Base-by-base conservation (phyloP, 1,284 basidiomycete species). In the Neonothopanus nambi region DNA sequence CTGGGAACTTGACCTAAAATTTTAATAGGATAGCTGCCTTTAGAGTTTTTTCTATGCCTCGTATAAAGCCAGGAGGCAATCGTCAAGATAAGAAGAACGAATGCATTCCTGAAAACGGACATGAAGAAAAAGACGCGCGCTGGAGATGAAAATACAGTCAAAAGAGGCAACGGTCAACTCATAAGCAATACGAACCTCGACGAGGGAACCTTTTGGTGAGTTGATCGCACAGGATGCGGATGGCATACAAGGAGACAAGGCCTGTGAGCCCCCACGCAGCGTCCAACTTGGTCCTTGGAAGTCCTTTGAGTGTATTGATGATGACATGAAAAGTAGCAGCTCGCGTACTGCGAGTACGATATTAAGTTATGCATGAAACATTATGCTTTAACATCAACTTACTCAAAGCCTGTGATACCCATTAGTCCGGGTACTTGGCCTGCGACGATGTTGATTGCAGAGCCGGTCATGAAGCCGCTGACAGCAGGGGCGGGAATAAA, bases 401-500 rank as follows among this genome's bases (percentile, higher is more conserved):
- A 90, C 89, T 89, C 80, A 68, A 96, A 92, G 21, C 86, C 85
- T 56, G 82, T 78, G 54, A 91, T 88, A 37, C 95, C 95, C 75
- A 98, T 84, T 26, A 98, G 69, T 0, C 86, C 87, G 2, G 93
- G 92, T 5, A 95, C 79, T 70, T 98, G 95, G 20, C 92, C 86
- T 18, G 86, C 77, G 33, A 85, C 87, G 60, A 96, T 96, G 67
- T 78, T 95, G 72, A 96, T 85, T 24, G 94, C 93, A 21, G 90
- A 93, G 26, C 93, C 93, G 0, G 91, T 93, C 89, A 93, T 91
- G 70, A 90, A 98, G 13, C 94, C 95, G 58, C 92, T 91, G 37
- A 98, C 92, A 6, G 95, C 95, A 0, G 94, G 93, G 3, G 83
- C 78, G 17, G 92, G 89, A 59, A 97, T 98, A 68, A 98, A 96